Conservation (phyloP, 2,329 filamentous ascomycete species). For the Fusarium dimerum region DNA sequence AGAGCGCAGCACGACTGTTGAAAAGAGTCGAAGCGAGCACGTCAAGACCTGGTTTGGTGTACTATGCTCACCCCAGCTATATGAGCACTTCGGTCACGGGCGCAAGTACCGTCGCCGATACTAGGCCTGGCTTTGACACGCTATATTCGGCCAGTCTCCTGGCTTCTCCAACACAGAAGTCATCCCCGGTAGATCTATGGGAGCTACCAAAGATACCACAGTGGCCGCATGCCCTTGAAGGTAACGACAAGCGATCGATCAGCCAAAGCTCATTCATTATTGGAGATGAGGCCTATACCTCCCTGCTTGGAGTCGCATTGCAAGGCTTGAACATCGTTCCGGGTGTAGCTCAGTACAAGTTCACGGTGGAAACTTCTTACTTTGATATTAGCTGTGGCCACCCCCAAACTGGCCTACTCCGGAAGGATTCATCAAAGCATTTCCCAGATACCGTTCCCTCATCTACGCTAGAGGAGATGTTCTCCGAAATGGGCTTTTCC, state of each 20-base stretch:
- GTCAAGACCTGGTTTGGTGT: background rate
- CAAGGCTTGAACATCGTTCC: slow-evolving; percentile 1
- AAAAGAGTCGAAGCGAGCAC: background rate
- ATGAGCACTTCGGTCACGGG: background rate
- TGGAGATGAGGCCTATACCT: slow-evolving; percentile 1
- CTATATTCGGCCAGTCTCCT: slow-evolving; percentile 4
- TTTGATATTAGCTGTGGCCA: slow-evolving; percentile 1
- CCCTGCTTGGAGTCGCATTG: slow-evolving; percentile 5
- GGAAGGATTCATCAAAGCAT: too few relatives aligned
- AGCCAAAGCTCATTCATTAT: background rate
- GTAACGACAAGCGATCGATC: background rate
- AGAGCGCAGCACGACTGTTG: slow-evolving; percentile 4
- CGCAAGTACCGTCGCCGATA: too few relatives aligned
- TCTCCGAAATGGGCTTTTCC: too few relatives aligned
- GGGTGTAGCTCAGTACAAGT: background rate
- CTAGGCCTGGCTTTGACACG: background rate
- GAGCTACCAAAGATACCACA: slow-evolving; percentile 4
- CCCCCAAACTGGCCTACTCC: background rate
- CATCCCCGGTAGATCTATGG: slow-evolving; percentile 5
- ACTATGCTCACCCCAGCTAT: slow-evolving; percentile 3
- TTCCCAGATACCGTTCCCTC: too few relatives aligned
- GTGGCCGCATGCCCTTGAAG: background rate
- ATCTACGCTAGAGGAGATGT: too few relatives aligned
- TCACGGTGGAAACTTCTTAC: slow-evolving; percentile 8
- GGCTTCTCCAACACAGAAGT: slow-evolving; percentile 4